phyloP scores from a whole-genome alignment of 2,329 filamentous ascomycete species.

The Verticillium longisporum region DNA sequence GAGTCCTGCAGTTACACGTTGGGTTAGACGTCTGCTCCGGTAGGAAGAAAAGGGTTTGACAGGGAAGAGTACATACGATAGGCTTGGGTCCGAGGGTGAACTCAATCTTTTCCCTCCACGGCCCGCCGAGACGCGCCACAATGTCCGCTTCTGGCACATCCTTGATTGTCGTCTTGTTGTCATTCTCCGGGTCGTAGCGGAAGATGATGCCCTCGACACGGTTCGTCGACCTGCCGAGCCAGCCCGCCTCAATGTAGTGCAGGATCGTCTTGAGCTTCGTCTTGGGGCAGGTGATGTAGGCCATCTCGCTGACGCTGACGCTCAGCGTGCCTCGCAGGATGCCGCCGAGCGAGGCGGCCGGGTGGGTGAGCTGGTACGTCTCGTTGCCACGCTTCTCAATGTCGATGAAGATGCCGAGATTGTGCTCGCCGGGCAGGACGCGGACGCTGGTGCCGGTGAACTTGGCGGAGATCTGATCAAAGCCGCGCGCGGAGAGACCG shows the following conservation, averaged over 20 bases:
- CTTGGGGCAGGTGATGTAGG: slow-evolving; percentile 83
- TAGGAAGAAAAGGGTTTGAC: neutral
- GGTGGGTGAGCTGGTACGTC: slow-evolving; percentile 91
- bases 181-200: slow-evolving; percentile 80
- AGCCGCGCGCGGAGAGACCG: slow-evolving; percentile 80
- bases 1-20: slow-evolving; percentile 24
- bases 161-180: slow-evolving; percentile 70
- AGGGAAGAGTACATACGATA: slow-evolving; percentile 42
- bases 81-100: slow-evolving; percentile 55
- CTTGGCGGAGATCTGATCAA: slow-evolving; percentile 94
- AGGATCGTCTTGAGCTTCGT: slow-evolving; percentile 91
- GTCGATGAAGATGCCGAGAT: slow-evolving; percentile 91
- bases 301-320: slow-evolving; percentile 83
- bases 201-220: slow-evolving; percentile 88
- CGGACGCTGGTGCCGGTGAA: slow-evolving; percentile 95
- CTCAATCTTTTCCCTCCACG: slow-evolving; percentile 70
- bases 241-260: slow-evolving; percentile 90
- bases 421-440: slow-evolving; percentile 86
- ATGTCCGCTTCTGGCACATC: slow-evolving; percentile 84
- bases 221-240: slow-evolving; percentile 87
- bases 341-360: slow-evolving; percentile 85
- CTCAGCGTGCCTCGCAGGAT: slow-evolving; percentile 81
- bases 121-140: slow-evolving; percentile 73
- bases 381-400: slow-evolving; percentile 75
- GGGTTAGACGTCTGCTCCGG: neutral